Base-by-base conservation (phyloP, 805 yeast species). In the Sugiyamaella chiloensis region DNA sequence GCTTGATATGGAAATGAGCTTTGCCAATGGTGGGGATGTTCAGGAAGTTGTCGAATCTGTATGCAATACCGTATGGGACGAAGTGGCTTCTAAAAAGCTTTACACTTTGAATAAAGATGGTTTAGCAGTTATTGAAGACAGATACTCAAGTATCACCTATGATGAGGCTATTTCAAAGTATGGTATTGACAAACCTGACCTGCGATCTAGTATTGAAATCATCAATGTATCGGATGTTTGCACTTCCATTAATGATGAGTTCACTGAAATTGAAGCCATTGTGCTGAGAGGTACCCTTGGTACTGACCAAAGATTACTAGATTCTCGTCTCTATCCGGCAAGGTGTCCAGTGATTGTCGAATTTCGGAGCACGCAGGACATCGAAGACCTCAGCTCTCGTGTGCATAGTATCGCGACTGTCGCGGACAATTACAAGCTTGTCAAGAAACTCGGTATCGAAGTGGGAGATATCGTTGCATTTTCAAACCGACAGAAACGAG, bases 121-220 rank as follows among this genome's bases (percentile, higher is more conserved):
- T 5, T 16, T 21, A n/a, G 27, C 19, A 3, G 26, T 47, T 21
- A n/a, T n/a, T n/a, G 23, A 17, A 37, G 17, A 27, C 9, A 30
- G 20, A 12, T 4, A 16, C 21, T 16, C 24, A 11, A 2, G n/a
- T 40, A 57, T 91, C 48, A 69, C 78, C 1, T 93, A 93, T 59
- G 55, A 64, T 0, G 83, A 86, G 2, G 96, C 88, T 0, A 72
- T 93, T 64, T 61, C 77, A 1, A 71, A 67, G 16, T 93, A 80
- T 60, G 99, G 99, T 12, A 85, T 90, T 44, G 99, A 93, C 62
- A 93, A 93, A 63, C 99, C 99, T 0, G 98, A 93, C 64, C 66
- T 93, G 54, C 73, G 97, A 52, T 60, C 56, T 19, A 60, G 68
- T 1, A 54, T 87, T 26, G 61, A 71, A 27, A 76, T 88, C 35